Evolutionary conservation across 768 basidiomycete species (phyloP), one percentile per base, ranked within the genome.

Genomic region (Mycena kentingensis): DNA sequence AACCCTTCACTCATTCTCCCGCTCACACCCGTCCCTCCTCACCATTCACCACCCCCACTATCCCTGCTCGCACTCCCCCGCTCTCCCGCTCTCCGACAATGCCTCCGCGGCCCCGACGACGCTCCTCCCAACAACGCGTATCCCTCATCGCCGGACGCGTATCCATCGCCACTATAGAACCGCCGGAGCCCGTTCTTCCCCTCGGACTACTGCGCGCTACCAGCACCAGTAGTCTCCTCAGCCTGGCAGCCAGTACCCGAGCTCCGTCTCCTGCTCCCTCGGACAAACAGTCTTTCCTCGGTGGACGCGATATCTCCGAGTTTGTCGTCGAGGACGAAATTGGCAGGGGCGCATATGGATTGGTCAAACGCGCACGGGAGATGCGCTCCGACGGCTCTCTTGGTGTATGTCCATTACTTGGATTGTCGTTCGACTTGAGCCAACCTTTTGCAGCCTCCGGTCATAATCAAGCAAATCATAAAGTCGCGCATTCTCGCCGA

Each of bases 401-500:
- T n/a, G 96, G 96, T 62, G 93, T 95, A 70, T 80, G 92, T 64
- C 38, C 50, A 44, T 44, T 31, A 35, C 55, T 60, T 60, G 34
- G 39, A 25, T 51, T 49, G 52, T 60, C 46, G 49, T 51, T 53
- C 60, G 50, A 35, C 42, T 53, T 60, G 65, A 55, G 64, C 61
- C 60, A 25, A 22, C 61, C 52, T 50, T 60, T 51, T 57, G 55
- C 63, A 94, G 93, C 88, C 93, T 3, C 85, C 89, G 31, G 73
- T 97, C 54, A 88, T 99, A 62, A 93, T 99, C 72, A 99, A 99
- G 66, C 95, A 97, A 70, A 87, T 98, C 64, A 95, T 98, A 77
- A 98, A 98, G 71, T 94, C 92, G 41, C 90, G 97, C 46, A 99
- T 99, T 54, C 81, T 99, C 46, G 96, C 96, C 26, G 96, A 99